phyloP scores from a whole-genome alignment of 805 yeast species.

The Cyberlindnera saturnus region DNA sequence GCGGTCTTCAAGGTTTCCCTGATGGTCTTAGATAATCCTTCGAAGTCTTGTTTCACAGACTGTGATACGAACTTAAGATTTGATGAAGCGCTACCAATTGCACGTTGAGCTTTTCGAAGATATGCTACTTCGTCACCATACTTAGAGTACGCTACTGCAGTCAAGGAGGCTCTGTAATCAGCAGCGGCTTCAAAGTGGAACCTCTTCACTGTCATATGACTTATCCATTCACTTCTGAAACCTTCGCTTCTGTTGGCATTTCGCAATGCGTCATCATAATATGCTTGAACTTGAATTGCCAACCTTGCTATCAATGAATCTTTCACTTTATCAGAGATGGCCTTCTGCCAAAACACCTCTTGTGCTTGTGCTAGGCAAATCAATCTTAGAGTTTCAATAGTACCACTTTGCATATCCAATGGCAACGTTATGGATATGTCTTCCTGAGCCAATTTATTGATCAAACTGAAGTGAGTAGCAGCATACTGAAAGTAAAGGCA shows the following conservation, averaged over 20 bases:
- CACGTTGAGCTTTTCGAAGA: conserved; percentile 36
- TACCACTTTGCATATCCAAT: conserved; percentile 43
- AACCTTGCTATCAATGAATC: conserved; percentile 59
- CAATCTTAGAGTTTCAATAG: conserved; percentile 43
- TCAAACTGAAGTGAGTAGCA: conserved; percentile 66
- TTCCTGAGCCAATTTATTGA: conserved; percentile 47
- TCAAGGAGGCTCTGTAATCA: conserved; percentile 52
- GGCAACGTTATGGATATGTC: conserved; percentile 23
- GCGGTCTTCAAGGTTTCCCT: conserved; percentile 43
- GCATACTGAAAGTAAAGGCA: conserved; percentile 63
- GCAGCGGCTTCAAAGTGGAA: conserved; percentile 70
- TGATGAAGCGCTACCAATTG: conserved; percentile 32
- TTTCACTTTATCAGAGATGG: conserved; percentile 43
- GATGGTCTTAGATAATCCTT: conserved; percentile 42
- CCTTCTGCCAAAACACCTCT: conserved; percentile 78
- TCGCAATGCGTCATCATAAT: conserved; percentile 42
- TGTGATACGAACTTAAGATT: conserved; percentile 36
- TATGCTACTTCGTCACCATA: conserved; percentile 71
- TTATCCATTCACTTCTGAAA: conserved; percentile 57
- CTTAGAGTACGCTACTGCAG: conserved; percentile 39
- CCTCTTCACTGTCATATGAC: conserved; percentile 52
- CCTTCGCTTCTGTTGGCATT: conserved; percentile 43
- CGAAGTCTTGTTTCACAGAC: conserved; percentile 44
- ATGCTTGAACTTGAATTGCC: conserved; percentile 55
- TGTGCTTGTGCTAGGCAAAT: conserved; percentile 81